Base-by-base conservation (phyloP, 2,329 filamentous ascomycete genomes). In the Pseudogymnoascus destructans region DNA sequence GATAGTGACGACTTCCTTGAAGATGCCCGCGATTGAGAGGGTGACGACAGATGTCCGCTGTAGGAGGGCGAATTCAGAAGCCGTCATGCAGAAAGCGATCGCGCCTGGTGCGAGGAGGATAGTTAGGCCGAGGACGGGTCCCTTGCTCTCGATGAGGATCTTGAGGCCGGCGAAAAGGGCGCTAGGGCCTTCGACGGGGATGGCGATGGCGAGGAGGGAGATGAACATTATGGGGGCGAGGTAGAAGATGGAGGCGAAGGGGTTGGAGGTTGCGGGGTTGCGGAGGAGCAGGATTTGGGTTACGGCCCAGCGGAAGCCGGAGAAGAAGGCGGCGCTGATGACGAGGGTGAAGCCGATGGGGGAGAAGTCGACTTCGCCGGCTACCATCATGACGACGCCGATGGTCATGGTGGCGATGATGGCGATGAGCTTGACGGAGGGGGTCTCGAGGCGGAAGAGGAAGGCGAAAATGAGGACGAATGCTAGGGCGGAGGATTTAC, bases 1-100 rank as follows among this genome's bases (percentile, higher is more conserved):
- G 67, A 98, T 97, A 11, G 93, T 98, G 58, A 98, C 85, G 38
- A 97, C 93, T 74, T 98, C 93, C 71, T 98, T 98, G 78, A 98
- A 97, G 62, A 98, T 97, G 61, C 93, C 93, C 62, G 91, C 95
- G 65, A 98, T 96, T 57, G 87, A 95, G 49, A 98, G 79, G 0
- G 93, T 97, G 57, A 98, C 93, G 57, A 98, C 93, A 1, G 88
- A 95, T 0, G 92, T 97, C 54, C 93, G 88, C 75, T 96, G 87
- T 64, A 98, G 80, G 61, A 98, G 80, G 57, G 93, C 92, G 70
- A 97, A 98, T 72, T 98, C 93, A 58, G 89, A 91, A 0, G 90
- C 84, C 15, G 95, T 97, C 93, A 98, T 98, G 62, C 90, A 80
- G 70, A 98, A 98, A 1, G 93, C 93, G 57, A 98, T 85, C 35